Evolutionary conservation across 495 filamentous ascomycete species (phyloP).

Genomic region (Neurospora sp.): DNA sequence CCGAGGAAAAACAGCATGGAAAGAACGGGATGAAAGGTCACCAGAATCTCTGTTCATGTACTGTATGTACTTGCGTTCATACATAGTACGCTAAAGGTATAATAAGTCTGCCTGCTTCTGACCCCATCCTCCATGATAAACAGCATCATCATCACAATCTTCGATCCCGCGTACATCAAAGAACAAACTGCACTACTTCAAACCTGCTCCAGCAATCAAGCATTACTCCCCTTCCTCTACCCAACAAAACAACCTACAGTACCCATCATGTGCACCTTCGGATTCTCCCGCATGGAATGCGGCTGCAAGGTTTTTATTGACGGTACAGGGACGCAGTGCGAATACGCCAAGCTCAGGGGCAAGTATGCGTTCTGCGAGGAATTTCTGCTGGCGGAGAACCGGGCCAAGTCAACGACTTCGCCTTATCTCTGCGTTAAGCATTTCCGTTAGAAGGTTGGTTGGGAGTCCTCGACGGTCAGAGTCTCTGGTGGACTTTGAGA

Average conservation of each 20-base stretch:
- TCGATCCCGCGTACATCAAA: too few species aligned
- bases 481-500: background rate
- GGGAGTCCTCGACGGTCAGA: background rate
- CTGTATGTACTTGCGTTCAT: too few species aligned
- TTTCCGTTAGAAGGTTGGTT: background rate
- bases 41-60: background rate
- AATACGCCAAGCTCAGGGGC: background rate
- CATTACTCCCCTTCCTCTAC: background rate
- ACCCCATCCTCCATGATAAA: too few species aligned
- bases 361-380: background rate
- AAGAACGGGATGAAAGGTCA: background rate
- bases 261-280: background rate
- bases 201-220: too few species aligned
- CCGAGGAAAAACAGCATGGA: background rate
- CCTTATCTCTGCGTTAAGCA: background rate
- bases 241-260: background rate
- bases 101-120: too few species aligned
- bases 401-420: background rate
- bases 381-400: background rate
- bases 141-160: too few species aligned
- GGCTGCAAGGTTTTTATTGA: background rate
- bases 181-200: too few species aligned
- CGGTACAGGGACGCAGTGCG: background rate
- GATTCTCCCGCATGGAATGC: background rate
- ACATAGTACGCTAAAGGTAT: too few species aligned